Conservation (phyloP, 2,329 filamentous ascomycete species). For the Tolypocladium cylindrosporum region DNA sequence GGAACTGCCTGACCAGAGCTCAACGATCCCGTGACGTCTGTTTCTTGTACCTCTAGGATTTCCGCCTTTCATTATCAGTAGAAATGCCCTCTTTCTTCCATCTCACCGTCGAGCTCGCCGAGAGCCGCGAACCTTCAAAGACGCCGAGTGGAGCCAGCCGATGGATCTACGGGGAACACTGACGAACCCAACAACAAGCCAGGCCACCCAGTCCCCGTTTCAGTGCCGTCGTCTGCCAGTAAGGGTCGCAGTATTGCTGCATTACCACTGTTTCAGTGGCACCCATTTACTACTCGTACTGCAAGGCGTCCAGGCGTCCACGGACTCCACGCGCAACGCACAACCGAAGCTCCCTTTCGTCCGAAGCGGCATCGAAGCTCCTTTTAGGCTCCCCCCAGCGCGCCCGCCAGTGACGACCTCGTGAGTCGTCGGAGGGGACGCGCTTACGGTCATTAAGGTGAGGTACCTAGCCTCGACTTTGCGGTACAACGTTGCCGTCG, state of each 20-base stretch:
- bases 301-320: background rate
- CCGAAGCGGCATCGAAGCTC: background rate
- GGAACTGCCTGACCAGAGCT: background rate
- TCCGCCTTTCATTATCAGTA: background rate
- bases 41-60: background rate
- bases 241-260: background rate
- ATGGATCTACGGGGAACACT: background rate
- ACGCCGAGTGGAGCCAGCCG: background rate
- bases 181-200: no score
- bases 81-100: background rate
- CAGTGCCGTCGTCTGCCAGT: background rate
- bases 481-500: background rate
- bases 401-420: background rate
- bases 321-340: background rate
- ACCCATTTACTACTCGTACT: background rate
- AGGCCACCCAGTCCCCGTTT: no score
- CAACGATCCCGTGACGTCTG: background rate
- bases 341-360: constrained; percentile 1
- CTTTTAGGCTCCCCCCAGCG: background rate
- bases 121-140: background rate
- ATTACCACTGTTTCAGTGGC: background rate
- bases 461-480: background rate
- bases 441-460: background rate
- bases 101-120: background rate
- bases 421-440: background rate